phyloP scores from a whole-genome alignment of 768 basidiomycete genomes.

The Xerocomellus dryophilus region DNA sequence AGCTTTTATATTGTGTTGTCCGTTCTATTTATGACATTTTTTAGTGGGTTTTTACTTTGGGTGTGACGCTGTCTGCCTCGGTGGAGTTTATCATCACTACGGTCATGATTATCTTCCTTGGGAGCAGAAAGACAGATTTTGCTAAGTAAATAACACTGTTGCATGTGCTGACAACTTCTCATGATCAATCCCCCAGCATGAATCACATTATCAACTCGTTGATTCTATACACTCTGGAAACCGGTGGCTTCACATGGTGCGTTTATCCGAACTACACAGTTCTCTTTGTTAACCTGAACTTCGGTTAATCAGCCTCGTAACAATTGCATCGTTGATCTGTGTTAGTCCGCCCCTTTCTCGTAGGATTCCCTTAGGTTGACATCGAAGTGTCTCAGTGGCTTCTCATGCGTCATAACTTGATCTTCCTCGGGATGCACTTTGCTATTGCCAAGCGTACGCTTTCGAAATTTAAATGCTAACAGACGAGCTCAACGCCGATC shows the following conservation, averaged over 20 bases:
- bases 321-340: slow-evolving; percentile 33
- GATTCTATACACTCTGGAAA: slow-evolving; percentile 53
- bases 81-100: slow-evolving; percentile 34
- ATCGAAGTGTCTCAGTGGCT: slow-evolving; percentile 22
- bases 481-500: neutral
- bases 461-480: neutral
- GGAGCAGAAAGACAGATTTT: slow-evolving; percentile 32
- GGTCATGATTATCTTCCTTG: slow-evolving; percentile 32
- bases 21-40: neutral
- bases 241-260: slow-evolving; percentile 47
- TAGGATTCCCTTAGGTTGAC: neutral
- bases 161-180: neutral
- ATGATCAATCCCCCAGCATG: slow-evolving; percentile 32
- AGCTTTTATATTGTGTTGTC: neutral
- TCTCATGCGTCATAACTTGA: slow-evolving; percentile 34
- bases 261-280: neutral
- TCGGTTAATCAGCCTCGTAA: slow-evolving; percentile 23
- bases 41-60: slow-evolving; percentile 33
- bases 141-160: slow-evolving; percentile 16
- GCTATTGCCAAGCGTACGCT: slow-evolving; percentile 32
- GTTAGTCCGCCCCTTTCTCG: slow-evolving; percentile 13
- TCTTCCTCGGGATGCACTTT: slow-evolving; percentile 37
- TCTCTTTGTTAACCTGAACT: neutral
- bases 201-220: slow-evolving; percentile 48
- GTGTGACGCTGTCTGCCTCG: slow-evolving; percentile 33